A percentile compares a stretch with the other conserved stretches of the same genome.
Conservation (phyloP, 2,329 filamentous ascomycete genomes). For the Cordyceps cicadae region DNA sequence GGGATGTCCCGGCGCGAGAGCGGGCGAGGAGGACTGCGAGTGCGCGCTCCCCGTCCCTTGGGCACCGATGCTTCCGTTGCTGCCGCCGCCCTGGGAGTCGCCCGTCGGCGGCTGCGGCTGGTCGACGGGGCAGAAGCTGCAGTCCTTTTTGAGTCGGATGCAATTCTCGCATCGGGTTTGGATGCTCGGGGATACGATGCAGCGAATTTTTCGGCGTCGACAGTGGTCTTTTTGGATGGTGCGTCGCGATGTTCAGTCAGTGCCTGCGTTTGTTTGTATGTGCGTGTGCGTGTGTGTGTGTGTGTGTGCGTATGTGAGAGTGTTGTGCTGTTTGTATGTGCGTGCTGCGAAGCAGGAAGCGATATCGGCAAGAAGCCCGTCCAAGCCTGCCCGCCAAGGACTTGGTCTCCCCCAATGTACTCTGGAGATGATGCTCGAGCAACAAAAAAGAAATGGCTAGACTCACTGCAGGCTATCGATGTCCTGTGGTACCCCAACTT, state of each 20-base stretch:
- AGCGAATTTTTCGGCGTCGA: slow-evolving; percentile 80
- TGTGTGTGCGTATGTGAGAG: no score
- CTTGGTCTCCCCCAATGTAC: neutral
- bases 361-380: no score
- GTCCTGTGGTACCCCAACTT: slow-evolving; percentile 87
- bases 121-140: slow-evolving; percentile 78
- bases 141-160: slow-evolving; percentile 82
- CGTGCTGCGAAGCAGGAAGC: neutral
- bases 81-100: slow-evolving; percentile 26
- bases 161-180: slow-evolving; percentile 77
- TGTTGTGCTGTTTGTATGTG: no score
- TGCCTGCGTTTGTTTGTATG: neutral
- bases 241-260: neutral
- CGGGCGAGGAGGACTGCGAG: slow-evolving; percentile 37
- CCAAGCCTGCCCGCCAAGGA: no score
- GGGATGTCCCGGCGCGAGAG: slow-evolving; percentile 29
- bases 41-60: slow-evolving; percentile 31
- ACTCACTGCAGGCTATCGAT: slow-evolving; percentile 83
- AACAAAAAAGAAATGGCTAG: neutral
- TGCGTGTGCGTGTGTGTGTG: neutral
- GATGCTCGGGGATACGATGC: slow-evolving; percentile 62
- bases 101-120: slow-evolving; percentile 48
- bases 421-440: neutral
- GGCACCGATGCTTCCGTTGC: slow-evolving; percentile 25
- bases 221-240: slow-evolving; percentile 57